Percentiles rank a stretch among this genome's conserved stretches.
These are phyloP conservation scores for Claviceps humidiphila DNA, from an alignment of 2,329 filamentous ascomycete genomes.

Conservation along the genomic window DNA sequence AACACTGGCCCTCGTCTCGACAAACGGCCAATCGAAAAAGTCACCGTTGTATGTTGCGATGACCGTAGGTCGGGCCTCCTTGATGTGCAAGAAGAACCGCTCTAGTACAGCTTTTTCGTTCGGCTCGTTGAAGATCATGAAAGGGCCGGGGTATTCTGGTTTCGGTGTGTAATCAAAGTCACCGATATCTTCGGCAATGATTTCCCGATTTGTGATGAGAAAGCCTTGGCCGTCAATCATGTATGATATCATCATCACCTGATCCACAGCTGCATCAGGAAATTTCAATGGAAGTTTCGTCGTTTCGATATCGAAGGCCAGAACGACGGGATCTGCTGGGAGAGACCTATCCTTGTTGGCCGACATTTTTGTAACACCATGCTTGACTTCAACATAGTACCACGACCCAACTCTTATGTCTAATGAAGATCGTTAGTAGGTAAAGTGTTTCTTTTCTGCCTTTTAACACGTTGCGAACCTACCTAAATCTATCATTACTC, in stretches of 20 bases:
- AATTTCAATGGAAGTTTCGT: conserved; percentile 94
- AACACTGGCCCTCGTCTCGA: conserved; percentile 83
- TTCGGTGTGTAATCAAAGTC: conserved; percentile 98
- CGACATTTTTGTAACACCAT: conserved; percentile 70
- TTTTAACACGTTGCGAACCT: conserved; percentile 10
- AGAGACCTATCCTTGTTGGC: conserved; percentile 79
- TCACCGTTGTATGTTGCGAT: conserved; percentile 99
- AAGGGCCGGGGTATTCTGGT: conserved; percentile 86
- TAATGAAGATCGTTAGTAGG: conserved; percentile 23
- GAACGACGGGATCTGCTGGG: conserved; percentile 89
- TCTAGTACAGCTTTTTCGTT: conserved; percentile 82
- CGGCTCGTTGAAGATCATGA: conserved; percentile 97
- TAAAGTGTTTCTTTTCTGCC: background rate
- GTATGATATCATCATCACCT: conserved; percentile 99
- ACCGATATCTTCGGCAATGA: conserved; percentile 91
- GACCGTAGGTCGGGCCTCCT: conserved; percentile 85
- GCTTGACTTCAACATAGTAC: conserved; percentile 92
- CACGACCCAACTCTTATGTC: conserved; percentile 94
- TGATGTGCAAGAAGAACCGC: conserved; percentile 89
- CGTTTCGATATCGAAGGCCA: conserved; percentile 99
- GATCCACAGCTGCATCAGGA: conserved; percentile 84
- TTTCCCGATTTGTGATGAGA: conserved; percentile 92
- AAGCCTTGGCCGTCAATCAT: conserved; percentile 99
- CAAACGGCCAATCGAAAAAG: conserved; percentile 99
- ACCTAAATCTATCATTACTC: conserved; percentile 94